phyloP scores from a whole-genome alignment of 306 rosid genomes.

The Arachis stenosperma region DNA sequence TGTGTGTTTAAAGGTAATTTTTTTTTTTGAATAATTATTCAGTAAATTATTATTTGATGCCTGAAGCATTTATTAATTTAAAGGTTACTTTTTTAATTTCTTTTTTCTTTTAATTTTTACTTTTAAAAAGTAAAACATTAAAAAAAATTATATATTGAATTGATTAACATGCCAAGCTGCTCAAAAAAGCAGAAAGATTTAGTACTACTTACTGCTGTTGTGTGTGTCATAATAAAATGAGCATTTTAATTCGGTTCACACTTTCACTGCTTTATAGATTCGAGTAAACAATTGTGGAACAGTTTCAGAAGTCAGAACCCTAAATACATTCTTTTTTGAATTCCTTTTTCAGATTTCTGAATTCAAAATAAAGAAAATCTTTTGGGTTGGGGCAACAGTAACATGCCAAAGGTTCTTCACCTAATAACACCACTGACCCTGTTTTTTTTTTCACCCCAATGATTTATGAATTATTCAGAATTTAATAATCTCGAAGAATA shows the following conservation, averaged over 20 bases:
- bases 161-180: neutral
- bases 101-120: neutral
- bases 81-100: no score
- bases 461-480: neutral
- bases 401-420: neutral
- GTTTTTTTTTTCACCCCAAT: neutral
- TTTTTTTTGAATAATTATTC: no score
- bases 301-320: constrained; percentile 10
- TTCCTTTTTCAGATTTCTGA: neutral
- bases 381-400: neutral
- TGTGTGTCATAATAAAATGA: no score
- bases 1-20: neutral
- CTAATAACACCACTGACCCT: neutral
- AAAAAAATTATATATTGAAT: no score
- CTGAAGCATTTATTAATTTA: no score
- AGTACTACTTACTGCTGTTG: no score
- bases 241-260: constrained; percentile 1
- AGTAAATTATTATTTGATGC: no score
- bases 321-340: neutral
- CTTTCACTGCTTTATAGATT: constrained; percentile 42
- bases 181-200: neutral
- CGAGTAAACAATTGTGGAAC: constrained; percentile 36
- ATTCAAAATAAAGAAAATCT: neutral
- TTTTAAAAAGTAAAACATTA: neutral
- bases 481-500: neutral